Percentiles rank a stretch among this genome's conserved stretches.
phyloP scores from a whole-genome alignment of 2,329 filamentous ascomycete species.

The Nigrograna mackinnonii region DNA sequence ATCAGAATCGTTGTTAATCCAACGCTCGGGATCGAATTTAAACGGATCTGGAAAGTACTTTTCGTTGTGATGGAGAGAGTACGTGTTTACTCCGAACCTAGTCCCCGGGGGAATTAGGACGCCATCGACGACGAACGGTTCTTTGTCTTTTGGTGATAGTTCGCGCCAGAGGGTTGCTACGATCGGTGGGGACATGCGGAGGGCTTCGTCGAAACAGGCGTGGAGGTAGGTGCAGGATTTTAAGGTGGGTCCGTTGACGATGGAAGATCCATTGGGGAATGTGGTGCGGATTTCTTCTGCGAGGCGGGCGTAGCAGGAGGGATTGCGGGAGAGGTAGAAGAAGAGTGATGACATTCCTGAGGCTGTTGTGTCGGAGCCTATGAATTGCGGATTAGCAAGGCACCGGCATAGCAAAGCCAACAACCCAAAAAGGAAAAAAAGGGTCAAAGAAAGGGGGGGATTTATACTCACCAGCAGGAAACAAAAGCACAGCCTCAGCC shows the following conservation, averaged over 20 bases:
- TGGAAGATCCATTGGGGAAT: constrained; percentile 13
- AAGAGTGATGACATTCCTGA: constrained; percentile 1
- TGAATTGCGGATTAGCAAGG: neutral
- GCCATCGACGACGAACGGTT: constrained; percentile 4
- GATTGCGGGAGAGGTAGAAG: constrained; percentile 9
- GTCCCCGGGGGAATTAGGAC: constrained; percentile 4
- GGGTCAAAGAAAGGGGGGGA: neutral
- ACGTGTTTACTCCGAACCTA: constrained; percentile 4
- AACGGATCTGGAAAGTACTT: constrained; percentile 7
- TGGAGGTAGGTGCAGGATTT: constrained; percentile 14
- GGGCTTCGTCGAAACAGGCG: constrained; percentile 20
- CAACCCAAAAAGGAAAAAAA: neutral
- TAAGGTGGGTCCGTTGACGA: constrained; percentile 11
- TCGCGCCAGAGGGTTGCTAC: constrained; percentile 2
- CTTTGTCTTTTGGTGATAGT: neutral
- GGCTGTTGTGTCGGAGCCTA: constrained; percentile 4
- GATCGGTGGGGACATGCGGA: constrained; percentile 14
- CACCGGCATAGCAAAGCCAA: neutral
- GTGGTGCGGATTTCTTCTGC: constrained; percentile 9
- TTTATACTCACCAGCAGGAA: constrained; percentile 4
- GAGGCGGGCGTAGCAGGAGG: neutral
- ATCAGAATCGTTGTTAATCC: neutral
- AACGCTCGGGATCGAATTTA: constrained; percentile 5
- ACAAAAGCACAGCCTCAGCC: constrained; percentile 3
- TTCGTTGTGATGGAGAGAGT: constrained; percentile 5